A percentile compares a stretch with the other conserved stretches of the same genome.
Evolutionary conservation across 768 basidiomycete species (phyloP).

Genomic region (Tephrocybe sp.): DNA sequence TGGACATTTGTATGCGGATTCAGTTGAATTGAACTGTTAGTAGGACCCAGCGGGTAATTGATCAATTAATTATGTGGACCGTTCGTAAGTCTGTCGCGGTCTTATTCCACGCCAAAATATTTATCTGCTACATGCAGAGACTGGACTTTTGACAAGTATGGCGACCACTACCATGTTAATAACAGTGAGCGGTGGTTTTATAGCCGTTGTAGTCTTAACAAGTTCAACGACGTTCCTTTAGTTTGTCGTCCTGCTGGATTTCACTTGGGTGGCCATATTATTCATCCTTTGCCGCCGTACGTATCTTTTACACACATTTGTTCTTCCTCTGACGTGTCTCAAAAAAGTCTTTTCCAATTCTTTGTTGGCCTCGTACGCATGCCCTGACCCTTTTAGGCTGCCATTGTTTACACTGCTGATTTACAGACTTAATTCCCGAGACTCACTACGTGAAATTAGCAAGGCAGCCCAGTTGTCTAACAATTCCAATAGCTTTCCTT

Average conservation of each 20-base stretch:
- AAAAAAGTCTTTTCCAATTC: constrained; percentile 7
- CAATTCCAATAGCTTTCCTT: too few species aligned
- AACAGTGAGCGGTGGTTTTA: background rate
- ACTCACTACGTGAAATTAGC: background rate
- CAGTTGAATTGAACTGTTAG: too few species aligned
- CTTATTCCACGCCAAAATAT: background rate
- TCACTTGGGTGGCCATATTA: constrained; percentile 7
- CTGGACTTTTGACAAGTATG: constrained; percentile 10
- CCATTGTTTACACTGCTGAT: too few species aligned
- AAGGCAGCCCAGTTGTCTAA: too few species aligned
- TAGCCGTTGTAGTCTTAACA: too few species aligned
- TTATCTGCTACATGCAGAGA: background rate
- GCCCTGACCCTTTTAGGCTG: background rate
- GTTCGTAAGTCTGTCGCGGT: constrained; percentile 1
- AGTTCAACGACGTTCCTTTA: background rate
- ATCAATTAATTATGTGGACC: constrained; percentile 6
- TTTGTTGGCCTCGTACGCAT: constrained; percentile 8
- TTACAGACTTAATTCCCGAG: constrained; percentile 7
- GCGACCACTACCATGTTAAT: constrained; percentile 1
- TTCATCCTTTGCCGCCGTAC: constrained; percentile 4
- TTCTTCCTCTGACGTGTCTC: background rate
- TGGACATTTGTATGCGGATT: too few species aligned
- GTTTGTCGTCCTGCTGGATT: background rate
- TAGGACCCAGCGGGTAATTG: constrained; percentile 2
- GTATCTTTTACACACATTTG: background rate